A percentile compares a stretch with the other conserved stretches of the same genome.
These are phyloP conservation scores for Vanrija sp. DNA, from an alignment of 1,284 basidiomycete species.

Conservation along the genomic window DNA sequence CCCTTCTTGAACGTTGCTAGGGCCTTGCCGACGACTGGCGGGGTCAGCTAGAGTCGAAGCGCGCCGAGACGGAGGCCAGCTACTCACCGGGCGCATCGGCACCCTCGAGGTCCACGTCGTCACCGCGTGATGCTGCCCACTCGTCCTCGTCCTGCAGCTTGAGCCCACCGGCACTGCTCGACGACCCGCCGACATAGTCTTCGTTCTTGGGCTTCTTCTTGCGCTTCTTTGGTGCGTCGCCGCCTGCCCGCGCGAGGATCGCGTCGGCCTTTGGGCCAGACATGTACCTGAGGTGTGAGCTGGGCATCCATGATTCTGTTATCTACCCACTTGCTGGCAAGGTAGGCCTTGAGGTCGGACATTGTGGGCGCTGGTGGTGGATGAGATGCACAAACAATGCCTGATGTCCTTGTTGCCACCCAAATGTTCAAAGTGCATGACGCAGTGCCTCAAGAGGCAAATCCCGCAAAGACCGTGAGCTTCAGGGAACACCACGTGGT, in stretches of 20 bases:
- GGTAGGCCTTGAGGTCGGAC: conserved; percentile 53
- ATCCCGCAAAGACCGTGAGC: conserved; percentile 15
- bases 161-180: conserved; percentile 23
- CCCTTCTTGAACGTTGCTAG: conserved; percentile 41
- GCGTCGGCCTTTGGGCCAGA: conserved; percentile 94
- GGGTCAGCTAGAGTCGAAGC: conserved; percentile 1
- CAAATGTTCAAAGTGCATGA: conserved; percentile 1
- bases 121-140: conserved; percentile 50
- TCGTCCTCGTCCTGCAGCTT: conserved; percentile 50
- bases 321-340: conserved; percentile 50
- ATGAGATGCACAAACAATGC: background rate
- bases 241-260: conserved; percentile 67
- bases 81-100: conserved; percentile 50
- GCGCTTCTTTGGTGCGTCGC: conserved; percentile 52
- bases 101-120: conserved; percentile 39
- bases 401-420: conserved; percentile 1
- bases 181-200: conserved; percentile 43
- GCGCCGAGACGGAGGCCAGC: background rate
- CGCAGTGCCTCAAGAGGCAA: conserved; percentile 19
- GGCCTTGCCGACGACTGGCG: conserved; percentile 39
- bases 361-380: conserved; percentile 21
- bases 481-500: background rate
- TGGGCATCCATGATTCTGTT: too few species aligned
- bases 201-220: conserved; percentile 66
- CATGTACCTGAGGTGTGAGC: conserved; percentile 67